These are phyloP conservation scores for Globisporangium spiculum DNA, from an alignment of 352 stramenopile species.

Conservation along the genomic window DNA sequence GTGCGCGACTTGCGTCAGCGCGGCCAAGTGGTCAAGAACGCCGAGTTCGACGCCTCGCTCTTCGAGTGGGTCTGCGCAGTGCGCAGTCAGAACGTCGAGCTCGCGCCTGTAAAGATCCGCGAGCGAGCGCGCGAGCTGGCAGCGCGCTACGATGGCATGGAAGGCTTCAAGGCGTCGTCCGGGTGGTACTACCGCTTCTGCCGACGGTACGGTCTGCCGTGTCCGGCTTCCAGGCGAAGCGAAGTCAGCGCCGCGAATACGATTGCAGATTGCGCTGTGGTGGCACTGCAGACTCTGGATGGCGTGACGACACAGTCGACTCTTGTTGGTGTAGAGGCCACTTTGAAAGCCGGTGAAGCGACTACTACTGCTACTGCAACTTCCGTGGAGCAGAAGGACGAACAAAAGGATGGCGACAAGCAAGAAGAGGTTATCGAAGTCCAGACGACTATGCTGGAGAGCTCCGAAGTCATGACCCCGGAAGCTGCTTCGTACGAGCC, in stretches of 20 bases:
- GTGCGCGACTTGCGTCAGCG: constrained; percentile 37
- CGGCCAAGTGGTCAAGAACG: constrained; percentile 33
- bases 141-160: constrained; percentile 30
- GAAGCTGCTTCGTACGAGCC: neutral
- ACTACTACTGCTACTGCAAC: neutral
- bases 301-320: neutral
- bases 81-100: constrained; percentile 20
- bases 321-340: neutral
- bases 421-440: neutral
- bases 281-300: neutral
- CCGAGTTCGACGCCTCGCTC: constrained; percentile 39
- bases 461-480: neutral
- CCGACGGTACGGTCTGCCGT: constrained; percentile 34
- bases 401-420: neutral
- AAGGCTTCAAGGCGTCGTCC: constrained; percentile 49
- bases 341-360: neutral
- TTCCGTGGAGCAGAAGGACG: neutral
- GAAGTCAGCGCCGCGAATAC: neutral
- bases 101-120: constrained; percentile 28
- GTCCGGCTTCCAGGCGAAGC: constrained; percentile 4
- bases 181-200: constrained; percentile 62
- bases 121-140: constrained; percentile 37
- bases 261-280: neutral
- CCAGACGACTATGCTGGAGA: neutral
- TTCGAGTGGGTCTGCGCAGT: constrained; percentile 33